Evolutionary conservation across 2,329 filamentous ascomycete species (phyloP), one percentile per base, ranked within the genome.

Genomic region (Verticillium longisporum): DNA sequence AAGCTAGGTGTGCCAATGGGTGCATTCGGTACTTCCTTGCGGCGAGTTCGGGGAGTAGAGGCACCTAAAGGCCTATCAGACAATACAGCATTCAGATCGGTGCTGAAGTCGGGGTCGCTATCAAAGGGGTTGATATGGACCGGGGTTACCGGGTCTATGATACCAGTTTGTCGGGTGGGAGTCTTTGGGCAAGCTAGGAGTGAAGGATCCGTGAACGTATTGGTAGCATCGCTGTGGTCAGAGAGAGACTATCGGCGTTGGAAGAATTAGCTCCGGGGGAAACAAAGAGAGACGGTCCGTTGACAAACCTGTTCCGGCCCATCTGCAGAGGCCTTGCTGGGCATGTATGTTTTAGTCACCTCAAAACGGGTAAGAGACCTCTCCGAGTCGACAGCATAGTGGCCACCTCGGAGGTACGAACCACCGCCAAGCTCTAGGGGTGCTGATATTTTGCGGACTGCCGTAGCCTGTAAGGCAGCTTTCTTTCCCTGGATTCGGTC

Each of bases 11-110:
- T 53, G 6, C 21, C 18, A 3, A 26, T 5, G 45, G 18, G 45
- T 53, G 45, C n/a, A 7, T 15, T 18, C 4, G 32, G 33, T 13
- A 5, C 54, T 33, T 33, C 26, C 32, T 55, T 21, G 21, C 60
- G 55, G 31, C 62, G 60, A 18, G 21, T 38, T 31, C 72, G 73
- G 37, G 76, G 76, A 1, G 76, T 78, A 1, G 76, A 78, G 56
- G 69, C 74, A 56, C 71, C 75, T 34, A 72, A 66, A 6, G 76
- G 76, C 21, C 66, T 67, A 37, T 67, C 70, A 33, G 65, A 70
- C 64, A 78, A 69, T 61, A 78, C 69, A 14, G 76, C 74, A 68
- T 74, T 70, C 54, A 78, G 72, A 59, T 77, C 67, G 59, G 67
- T 66, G 53, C 76, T 73, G 60, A 78, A 77, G 56, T 68, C 72